These are phyloP conservation scores for Funneliformis caledonium DNA, from an alignment of 371 early-diverging fungal species.

Conservation along the genomic window DNA sequence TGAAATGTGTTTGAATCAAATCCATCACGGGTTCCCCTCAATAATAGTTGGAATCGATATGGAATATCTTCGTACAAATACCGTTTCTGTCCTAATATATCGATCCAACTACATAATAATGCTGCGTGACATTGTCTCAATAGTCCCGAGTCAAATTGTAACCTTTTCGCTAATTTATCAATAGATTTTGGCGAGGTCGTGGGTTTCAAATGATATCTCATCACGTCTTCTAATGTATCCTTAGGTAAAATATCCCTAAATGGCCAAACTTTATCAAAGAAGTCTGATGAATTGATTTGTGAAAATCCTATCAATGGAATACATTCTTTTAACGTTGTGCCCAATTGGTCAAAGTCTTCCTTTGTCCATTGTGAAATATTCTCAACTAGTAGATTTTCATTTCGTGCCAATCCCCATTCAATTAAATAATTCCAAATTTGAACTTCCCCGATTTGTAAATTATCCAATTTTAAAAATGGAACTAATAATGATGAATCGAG, in stretches of 20 bases:
- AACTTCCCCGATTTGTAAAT: slow-evolving; percentile 29
- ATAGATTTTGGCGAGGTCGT: background rate
- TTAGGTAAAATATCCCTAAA: slow-evolving; percentile 21
- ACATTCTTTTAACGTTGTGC: slow-evolving; percentile 14
- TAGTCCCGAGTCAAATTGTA: slow-evolving; percentile 22
- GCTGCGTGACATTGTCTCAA: slow-evolving; percentile 4
- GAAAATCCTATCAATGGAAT: slow-evolving; percentile 26
- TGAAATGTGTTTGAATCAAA: slow-evolving; percentile 27
- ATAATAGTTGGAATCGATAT: slow-evolving; percentile 25
- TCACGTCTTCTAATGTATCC: slow-evolving; percentile 24
- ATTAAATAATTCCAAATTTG: slow-evolving; percentile 31
- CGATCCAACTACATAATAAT: slow-evolving; percentile 35
- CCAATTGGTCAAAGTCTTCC: slow-evolving; percentile 25
- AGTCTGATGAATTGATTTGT: slow-evolving; percentile 35
- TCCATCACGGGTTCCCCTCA: slow-evolving; percentile 31
- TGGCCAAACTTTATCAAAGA: slow-evolving; percentile 35
- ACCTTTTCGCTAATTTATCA: background rate
- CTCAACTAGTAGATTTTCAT: background rate
- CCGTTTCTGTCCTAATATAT: slow-evolving; percentile 18
- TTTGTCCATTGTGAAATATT: background rate
- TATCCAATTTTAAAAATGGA: slow-evolving; percentile 31
- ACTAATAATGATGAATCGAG: slow-evolving; percentile 19
- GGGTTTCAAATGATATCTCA: slow-evolving; percentile 16
- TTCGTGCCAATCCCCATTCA: slow-evolving; percentile 20
- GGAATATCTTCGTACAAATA: slow-evolving; percentile 23